Base-by-base conservation (phyloP, 371 early-diverging fungal genomes). In the Mortierella sp. region DNA sequence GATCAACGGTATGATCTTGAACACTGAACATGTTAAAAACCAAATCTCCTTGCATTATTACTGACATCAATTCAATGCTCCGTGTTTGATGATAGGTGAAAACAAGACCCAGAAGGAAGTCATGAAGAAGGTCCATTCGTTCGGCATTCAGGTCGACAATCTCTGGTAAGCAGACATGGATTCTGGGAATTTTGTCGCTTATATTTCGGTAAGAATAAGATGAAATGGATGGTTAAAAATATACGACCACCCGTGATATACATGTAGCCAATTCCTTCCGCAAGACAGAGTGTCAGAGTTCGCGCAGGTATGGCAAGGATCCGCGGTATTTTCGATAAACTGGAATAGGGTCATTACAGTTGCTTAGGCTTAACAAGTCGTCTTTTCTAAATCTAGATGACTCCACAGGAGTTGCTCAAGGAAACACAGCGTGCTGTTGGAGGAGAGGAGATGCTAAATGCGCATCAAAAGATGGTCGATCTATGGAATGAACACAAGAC, bases 261-360 rank as follows among this genome's bases (percentile, higher is more conserved):
- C 83, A 56, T 51, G 87, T 64, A 94, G 95, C 75, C 97, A 97
- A 80, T 97, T 97, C 60, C 82, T 98, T 51, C 98, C 99, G 21
- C 99, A 98, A 79, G 99, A 98, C 80, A 86, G 90, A 60, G 98
- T 98, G 1, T 86, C 91, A 14, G 96, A 94, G 66, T 97, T 98
- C 70, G 95, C 98, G 4, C 90, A 93, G 82, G 86, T 89, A 81
- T 48, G 6, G 1, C 37, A 4, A 37, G 23, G n/a, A 3, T 7
- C 7, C 21, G 17, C 21, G 15, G 15, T 3, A 24, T 17, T 12
- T 15, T 5, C 12, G 11, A 27, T 41, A 17, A 27, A 11, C 11
- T 19, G 9, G 3, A 42, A 12, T 39, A 15, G 41, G 12, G 21
- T 8, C n/a, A 27, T 2, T 17, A 28, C 28, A 56, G n/a, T 30